Evolutionary conservation across 2,329 filamentous ascomycete genomes (phyloP).

Genomic region (Microascus cirrosus): DNA sequence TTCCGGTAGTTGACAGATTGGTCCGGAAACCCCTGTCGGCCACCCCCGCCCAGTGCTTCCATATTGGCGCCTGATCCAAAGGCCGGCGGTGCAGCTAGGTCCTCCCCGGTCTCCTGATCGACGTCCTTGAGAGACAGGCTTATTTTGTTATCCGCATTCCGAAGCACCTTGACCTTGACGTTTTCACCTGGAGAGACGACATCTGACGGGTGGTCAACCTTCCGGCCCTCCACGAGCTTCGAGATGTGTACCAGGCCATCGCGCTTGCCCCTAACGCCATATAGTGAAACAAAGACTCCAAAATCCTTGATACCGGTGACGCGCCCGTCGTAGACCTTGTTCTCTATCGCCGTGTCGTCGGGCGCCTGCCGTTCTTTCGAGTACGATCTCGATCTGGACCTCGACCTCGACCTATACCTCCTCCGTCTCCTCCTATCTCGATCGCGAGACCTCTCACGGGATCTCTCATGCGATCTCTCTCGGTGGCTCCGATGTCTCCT

Average conservation of each 20-base stretch:
- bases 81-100: constrained; percentile 59
- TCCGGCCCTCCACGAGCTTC: constrained; percentile 69
- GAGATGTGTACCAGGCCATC: constrained; percentile 93
- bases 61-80: constrained; percentile 87
- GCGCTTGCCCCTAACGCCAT: constrained; percentile 75
- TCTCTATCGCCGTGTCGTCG: constrained; percentile 69
- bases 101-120: constrained; percentile 77
- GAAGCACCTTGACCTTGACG: constrained; percentile 88
- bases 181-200: constrained; percentile 68
- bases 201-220: constrained; percentile 88
- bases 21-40: constrained; percentile 12
- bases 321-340: constrained; percentile 82
- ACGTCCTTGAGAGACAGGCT: constrained; percentile 96
- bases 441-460: constrained; percentile 17
- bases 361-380: constrained; percentile 37
- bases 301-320: constrained; percentile 94
- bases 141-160: constrained; percentile 66
- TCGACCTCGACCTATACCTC: constrained; percentile 21
- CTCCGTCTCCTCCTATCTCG: constrained; percentile 12
- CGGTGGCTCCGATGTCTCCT: constrained; percentile 33
- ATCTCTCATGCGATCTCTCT: constrained; percentile 27
- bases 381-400: constrained; percentile 21
- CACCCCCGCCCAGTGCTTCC: constrained; percentile 52
- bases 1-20: constrained; percentile 18
- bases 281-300: constrained; percentile 88